Evolutionary conservation across 2,329 filamentous ascomycete genomes (phyloP), one percentile per base, ranked within the genome.

Genomic region (Laburnicola sp.): DNA sequence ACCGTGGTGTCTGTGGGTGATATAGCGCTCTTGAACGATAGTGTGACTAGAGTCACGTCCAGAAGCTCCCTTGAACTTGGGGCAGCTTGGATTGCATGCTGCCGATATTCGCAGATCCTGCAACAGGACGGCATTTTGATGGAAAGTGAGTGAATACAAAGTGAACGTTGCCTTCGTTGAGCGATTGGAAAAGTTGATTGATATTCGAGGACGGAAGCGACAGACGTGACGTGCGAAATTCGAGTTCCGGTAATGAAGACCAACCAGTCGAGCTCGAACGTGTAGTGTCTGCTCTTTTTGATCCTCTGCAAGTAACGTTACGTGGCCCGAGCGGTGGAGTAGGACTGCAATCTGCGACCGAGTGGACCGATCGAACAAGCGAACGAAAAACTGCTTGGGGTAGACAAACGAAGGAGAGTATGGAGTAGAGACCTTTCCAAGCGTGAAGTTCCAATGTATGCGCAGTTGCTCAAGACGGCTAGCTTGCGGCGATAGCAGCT

Each of bases 31-130:
- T 59, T 62, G 57, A 68, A 66, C 4, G 34, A 53, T 9, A 69
- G 58, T n/a, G 54, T 61, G 28, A 69, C 50, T 21, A 68, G 45
- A 36, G 60, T 59, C 2, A 69, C 50, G 30, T 64, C 53, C 22
- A 66, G 49, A 22, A 59, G 59, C n/a, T 50, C 56, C 6, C 59
- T 54, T 11, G 51, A 43, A 2, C 55, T 51, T 9, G 53, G 27
- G 10, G 27, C 39, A 8, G 56, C 36, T 6, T 56, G 36, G n/a
- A 66, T 42, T 6, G 51, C 63, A 34, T 65, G 54, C 30, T 61
- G 60, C 28, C 66, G 60, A 41, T 65, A 50, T n/a, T 65, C 56
- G 56, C 66, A 69, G 10, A 63, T 66, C 26, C 58, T 55, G 40
- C 66, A 69, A 37, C 59, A 64, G 25, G 52, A 57, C 10, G 57